Evolutionary conservation across 2,329 filamentous ascomycete genomes (phyloP), one percentile per base, ranked within the genome.

Genomic region (Botrytis galanthina): DNA sequence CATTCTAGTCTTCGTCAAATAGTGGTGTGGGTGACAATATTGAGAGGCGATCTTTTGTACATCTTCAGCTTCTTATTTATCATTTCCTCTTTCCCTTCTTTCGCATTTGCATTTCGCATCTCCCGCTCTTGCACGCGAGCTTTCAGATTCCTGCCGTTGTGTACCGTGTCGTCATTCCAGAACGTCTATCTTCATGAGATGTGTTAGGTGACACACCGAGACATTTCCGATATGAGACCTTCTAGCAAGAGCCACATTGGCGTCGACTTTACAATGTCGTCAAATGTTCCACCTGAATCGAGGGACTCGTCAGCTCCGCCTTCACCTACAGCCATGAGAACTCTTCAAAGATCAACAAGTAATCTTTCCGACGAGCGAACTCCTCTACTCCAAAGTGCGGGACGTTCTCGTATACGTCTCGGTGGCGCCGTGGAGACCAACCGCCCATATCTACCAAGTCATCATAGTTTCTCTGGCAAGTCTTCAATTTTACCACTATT

Each of bases 361-460:
- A 73, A 73, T 37, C 32, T 73, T 44, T 73, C 72, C 29, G 78
- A 80, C 73, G 80, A 81, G 75, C 76, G 79, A 70, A 79, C 78
- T 20, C 78, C 78, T 29, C 74, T 79, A 7, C 75, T 79, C 16
- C 69, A 66, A 57, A 73, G 69, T 73, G 78, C 76, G 29, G 76
- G 77, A 10, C 77, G 79, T n/a, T 78, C 79, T 39, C 75, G 78
- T 67, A 78, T 80, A 70, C 78, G 78, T 71, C 39, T 78, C 20
- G 76, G 77, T 51, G 75, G 75, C 51, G 75, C 75, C 4, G 39
- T 67, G 18, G 76, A 78, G 32, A 70, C 20, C 63, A 75, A 73
- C 57, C 75, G 75, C 42, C 76, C 75, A 68, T 73, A 74, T 42
- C 73, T 80, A 37, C 76, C 78, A 51, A 78, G 77, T 63, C 75